Base-by-base conservation (phyloP, 805 yeast species). In the Cyberlindnera mycetangii region DNA sequence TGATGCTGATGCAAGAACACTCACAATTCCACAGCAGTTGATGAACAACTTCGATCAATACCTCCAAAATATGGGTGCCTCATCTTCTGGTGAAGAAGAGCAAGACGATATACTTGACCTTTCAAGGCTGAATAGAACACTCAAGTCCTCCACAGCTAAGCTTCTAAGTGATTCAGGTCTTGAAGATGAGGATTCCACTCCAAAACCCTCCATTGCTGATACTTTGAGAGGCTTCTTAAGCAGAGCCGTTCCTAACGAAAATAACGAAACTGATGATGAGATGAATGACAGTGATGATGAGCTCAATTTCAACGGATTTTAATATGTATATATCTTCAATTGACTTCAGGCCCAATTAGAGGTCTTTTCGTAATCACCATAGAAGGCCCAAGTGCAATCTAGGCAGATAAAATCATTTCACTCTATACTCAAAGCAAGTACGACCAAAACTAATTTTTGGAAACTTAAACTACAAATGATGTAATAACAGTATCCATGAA, bases 11-110 rank as follows among this genome's bases (percentile, higher is more conserved):
- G 14, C 38, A 5, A 37, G 51, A 22, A 47, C 49, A 1, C 39
- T 59, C 16, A 58, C 61, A 3, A 43, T 59, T 11, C 60, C 64
- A n/a, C 60, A 55, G 42, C 64, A 59, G 36, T 39, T 58, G n/a
- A 36, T 58, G 46, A 53, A 43, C n/a, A 60, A 60, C 37, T 50
- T 58, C 43, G 62, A 58, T 32, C 54, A 51, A 15, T 58, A 54
- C 36, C 34, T 58, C 8, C 54, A 57, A n/a, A 58, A 49, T 32
- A 46, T 60, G 32, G 51, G 52, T 16, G 50, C 42, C 14, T 48
- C 53, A 1, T 45, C 52, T 1, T 45, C 55, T 7, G 55, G 49
- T 8, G 60, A 53, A 3, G 55, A 51, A n/a, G 57, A 51, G 7
- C 46, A 47, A 16, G 61, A 58, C 20, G 48, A 44, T 11, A 41